A percentile compares a stretch with the other conserved stretches of the same genome.
Conservation (phyloP, 805 yeast species). For the Wickerhamomyces chambardii region DNA sequence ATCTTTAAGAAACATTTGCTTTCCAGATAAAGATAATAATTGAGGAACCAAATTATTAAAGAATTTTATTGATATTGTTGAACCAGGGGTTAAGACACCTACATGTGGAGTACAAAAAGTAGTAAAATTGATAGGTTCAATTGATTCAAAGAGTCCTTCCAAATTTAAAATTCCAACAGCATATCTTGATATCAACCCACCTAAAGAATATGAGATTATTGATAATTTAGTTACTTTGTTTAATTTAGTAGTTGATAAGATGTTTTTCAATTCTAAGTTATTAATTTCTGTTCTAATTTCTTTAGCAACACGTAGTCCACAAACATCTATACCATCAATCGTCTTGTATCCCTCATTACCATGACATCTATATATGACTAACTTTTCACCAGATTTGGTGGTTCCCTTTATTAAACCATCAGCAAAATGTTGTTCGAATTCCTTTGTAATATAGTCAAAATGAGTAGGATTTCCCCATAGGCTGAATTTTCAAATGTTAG, state of each 20-base stretch:
- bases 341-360: conserved; percentile 53
- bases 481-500: conserved; percentile 20
- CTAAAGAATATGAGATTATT: conserved; percentile 75
- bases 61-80: conserved; percentile 34
- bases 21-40: conserved; percentile 63
- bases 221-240: conserved; percentile 53
- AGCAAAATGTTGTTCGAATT: conserved; percentile 25
- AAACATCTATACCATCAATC: conserved; percentile 81
- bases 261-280: too few relatives aligned
- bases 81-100: conserved; percentile 54
- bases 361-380: conserved; percentile 13
- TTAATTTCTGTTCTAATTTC: conserved; percentile 44
- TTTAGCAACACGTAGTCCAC: conserved; percentile 66
- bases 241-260: conserved; percentile 10
- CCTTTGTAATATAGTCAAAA: conserved; percentile 48
- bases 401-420: too few relatives aligned
- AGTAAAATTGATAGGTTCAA: conserved; percentile 51
- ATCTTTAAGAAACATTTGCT: conserved; percentile 63
- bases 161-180: conserved; percentile 62
- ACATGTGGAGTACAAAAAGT: conserved; percentile 69
- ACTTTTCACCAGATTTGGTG: too few relatives aligned
- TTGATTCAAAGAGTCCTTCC: conserved; percentile 38
- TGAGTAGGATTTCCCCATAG: conserved; percentile 76
- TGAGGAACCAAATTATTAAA: conserved; percentile 60
- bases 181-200: conserved; percentile 75